Evolutionary conservation across 108 stramenopile species (phyloP), one percentile per base, ranked within the genome.

Genomic region (Nitzschia palea): DNA sequence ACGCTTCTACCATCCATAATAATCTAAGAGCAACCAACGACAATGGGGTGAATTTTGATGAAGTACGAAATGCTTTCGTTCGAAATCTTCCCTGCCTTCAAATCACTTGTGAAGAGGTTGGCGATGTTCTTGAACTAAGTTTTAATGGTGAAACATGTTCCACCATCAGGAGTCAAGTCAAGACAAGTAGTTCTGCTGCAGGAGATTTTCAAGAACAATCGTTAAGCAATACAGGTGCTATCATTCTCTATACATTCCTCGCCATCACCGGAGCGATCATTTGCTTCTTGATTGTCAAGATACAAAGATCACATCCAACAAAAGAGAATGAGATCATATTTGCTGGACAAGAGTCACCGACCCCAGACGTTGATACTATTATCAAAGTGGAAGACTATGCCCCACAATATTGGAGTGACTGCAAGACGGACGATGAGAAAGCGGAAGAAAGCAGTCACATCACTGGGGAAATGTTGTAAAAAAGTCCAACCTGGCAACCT

Each of bases 1-100:
- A 75, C 54, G 89, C 86, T 4, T 15, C 43, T 12, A 73, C 45
- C 15, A 80, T 91, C 26, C 82, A 84, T 69, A 51, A 82, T 42
- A 85, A 83, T 65, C 54, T 86, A 59, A 55, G 53, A 36, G 23
- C 34, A 12, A 80, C 68, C 22, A 27, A 23, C 30, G 42, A 26
- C 5, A 47, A 27, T 32, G 74, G 81, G 56, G 59, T 60, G 9
- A 62, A 81, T 54, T 59, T 53, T 37, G 17, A 22, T 22, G 78
- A 60, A 14, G 80, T 81, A 29, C 77, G 63, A 59, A 42, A 36
- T 6, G 80, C 84, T 9, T 77, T 85, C 27, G 84, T 77, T 33
- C 67, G 42, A 45, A 79, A 76, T 32, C 81, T 81, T 62, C 52
- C 47, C 18, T 52, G 48, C 25, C n/a, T 85, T 31, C 67, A 70